phyloP scores from a whole-genome alignment of 345 rosid species.

The Populus nigra region DNA sequence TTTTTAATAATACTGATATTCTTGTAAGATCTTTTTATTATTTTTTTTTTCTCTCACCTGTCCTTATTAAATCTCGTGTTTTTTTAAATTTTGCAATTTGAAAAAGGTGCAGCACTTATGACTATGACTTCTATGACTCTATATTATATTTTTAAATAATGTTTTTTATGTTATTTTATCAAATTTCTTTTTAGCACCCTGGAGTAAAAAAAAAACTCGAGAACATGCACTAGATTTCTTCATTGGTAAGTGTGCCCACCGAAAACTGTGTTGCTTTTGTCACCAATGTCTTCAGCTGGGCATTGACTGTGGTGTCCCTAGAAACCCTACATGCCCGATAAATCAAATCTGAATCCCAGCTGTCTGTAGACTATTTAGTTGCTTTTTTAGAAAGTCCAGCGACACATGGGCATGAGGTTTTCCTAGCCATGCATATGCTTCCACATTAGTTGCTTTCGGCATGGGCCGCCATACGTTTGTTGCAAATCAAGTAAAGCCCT shows the following conservation, averaged over 20 bases:
- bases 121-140: no score
- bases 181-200: no score
- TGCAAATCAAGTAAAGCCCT: neutral
- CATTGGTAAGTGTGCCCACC: neutral
- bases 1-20: no score
- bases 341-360: conserved; percentile 3
- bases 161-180: no score
- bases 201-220: no score
- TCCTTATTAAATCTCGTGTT: no score
- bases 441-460: neutral
- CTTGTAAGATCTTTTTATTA: no score
- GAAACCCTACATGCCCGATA: neutral
- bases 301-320: neutral
- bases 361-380: conserved; percentile 3
- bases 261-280: neutral
- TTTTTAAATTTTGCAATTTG: no score
- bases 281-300: neutral
- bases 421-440: conserved; percentile 9
- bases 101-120: no score
- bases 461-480: conserved; percentile 2
- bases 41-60: no score
- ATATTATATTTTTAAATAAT: no score
- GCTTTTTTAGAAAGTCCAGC: neutral
- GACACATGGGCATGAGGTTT: neutral
- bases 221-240: neutral